phyloP scores from a whole-genome alignment of 1,284 basidiomycete species.

The Pterulicium gracile region DNA sequence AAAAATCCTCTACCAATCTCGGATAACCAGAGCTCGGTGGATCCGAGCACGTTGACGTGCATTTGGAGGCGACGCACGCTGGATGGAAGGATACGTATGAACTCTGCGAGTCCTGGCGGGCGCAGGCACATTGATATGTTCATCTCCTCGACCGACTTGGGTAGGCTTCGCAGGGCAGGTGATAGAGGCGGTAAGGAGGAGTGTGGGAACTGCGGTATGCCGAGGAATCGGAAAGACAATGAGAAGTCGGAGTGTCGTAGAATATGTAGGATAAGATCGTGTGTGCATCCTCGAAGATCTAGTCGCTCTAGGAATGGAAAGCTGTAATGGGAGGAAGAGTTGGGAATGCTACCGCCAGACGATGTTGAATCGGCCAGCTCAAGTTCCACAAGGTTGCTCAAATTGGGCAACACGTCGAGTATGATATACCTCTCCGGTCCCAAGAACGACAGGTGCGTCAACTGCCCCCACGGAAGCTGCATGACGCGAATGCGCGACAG shows the following conservation, averaged over 20 bases:
- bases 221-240: background rate
- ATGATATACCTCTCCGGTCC: background rate
- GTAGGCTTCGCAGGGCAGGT: background rate
- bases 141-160: background rate
- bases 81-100: background rate
- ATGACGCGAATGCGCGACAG: background rate
- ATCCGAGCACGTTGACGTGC: background rate
- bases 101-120: background rate
- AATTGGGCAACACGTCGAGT: background rate
- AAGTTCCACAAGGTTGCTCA: background rate
- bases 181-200: background rate
- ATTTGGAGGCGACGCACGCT: background rate
- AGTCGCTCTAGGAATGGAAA: background rate
- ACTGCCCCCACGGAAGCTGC: background rate
- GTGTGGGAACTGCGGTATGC: background rate
- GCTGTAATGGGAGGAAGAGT: background rate
- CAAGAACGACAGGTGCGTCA: background rate
- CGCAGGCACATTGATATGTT: background rate
- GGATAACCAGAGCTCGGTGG: background rate
- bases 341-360: too few relatives aligned
- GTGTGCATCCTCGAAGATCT: background rate
- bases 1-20: background rate
- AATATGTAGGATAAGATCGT: background rate
- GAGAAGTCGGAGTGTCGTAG: background rate
- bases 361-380: background rate